A percentile compares a stretch with the other conserved stretches of the same genome.
phyloP scores from a whole-genome alignment of 78 protist genomes.

The Dictyostelium firmibasis region DNA sequence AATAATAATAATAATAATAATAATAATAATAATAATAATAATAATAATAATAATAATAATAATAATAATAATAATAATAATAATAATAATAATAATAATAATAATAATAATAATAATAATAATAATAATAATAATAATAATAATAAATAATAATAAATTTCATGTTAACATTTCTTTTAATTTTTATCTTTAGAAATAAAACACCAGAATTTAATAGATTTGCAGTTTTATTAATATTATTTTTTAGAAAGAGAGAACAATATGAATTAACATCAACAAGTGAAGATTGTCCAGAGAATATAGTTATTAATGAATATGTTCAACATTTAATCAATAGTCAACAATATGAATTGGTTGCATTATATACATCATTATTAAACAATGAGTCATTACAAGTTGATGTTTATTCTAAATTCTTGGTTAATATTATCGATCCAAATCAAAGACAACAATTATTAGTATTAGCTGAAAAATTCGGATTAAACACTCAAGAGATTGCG shows the following conservation, averaged over 20 bases:
- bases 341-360: constrained; percentile 54
- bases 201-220: constrained; percentile 39
- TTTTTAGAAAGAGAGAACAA: constrained; percentile 32
- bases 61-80: no score
- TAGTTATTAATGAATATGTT: constrained; percentile 26
- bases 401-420: constrained; percentile 60
- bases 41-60: no score
- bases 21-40: no score
- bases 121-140: no score
- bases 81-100: no score
- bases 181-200: not conserved
- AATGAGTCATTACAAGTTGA: not conserved
- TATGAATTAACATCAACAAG: not conserved
- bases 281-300: constrained; percentile 32
- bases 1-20: no score
- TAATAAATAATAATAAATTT: no score
- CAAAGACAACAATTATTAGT: constrained; percentile 20
- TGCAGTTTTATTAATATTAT: constrained; percentile 29
- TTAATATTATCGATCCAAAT: constrained; percentile 16
- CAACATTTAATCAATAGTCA: constrained; percentile 39
- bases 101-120: no score
- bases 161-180: not conserved
- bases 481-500: constrained; percentile 57
- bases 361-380: constrained; percentile 32
- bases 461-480: constrained; percentile 36